phyloP scores from a whole-genome alignment of 1,139 yeast genomes.

The Scheffersomyces lignicola region DNA sequence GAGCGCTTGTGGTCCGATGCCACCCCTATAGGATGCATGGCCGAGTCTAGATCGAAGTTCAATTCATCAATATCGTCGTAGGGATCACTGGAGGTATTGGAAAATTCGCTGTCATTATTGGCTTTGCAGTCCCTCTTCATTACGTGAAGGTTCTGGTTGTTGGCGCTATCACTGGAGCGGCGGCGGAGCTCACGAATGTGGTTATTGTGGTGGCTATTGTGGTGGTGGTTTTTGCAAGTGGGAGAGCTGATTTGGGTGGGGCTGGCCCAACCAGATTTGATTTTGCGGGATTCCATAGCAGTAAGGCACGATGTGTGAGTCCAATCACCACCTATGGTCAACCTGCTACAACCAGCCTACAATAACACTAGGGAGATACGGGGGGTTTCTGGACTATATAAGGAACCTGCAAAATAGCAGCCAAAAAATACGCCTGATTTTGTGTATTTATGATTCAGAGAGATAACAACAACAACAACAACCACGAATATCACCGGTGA shows the following conservation, averaged over 20 bases:
- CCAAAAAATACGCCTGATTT: too few species aligned
- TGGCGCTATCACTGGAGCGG: constrained; percentile 4
- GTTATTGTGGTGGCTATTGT: not conserved
- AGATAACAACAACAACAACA: too few species aligned
- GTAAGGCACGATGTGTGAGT: too few species aligned
- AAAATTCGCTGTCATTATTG: constrained; percentile 1
- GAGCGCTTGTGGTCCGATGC: constrained; percentile 2
- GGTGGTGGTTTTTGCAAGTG: not conserved
- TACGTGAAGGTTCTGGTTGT: constrained; percentile 1
- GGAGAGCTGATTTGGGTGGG: constrained; percentile 1
- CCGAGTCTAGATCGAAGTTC: constrained; percentile 10
- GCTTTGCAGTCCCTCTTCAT: not conserved
- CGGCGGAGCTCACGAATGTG: not conserved
- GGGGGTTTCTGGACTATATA: too few species aligned
- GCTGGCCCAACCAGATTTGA: not conserved
- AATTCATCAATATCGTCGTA: constrained; percentile 8
- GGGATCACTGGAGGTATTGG: constrained; percentile 1
- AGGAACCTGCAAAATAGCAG: too few species aligned
- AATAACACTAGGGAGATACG: too few species aligned
- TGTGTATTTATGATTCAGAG: too few species aligned
- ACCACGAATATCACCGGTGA: too few species aligned
- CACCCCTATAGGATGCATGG: constrained; percentile 8
- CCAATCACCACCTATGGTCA: too few species aligned
- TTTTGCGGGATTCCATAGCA: not conserved
- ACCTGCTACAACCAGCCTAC: too few species aligned